Percentiles rank a stretch among this genome's conserved stretches.
These are phyloP conservation scores for Cruciata laevipes DNA, from an alignment of 257 asterid species.

Conservation along the genomic window DNA sequence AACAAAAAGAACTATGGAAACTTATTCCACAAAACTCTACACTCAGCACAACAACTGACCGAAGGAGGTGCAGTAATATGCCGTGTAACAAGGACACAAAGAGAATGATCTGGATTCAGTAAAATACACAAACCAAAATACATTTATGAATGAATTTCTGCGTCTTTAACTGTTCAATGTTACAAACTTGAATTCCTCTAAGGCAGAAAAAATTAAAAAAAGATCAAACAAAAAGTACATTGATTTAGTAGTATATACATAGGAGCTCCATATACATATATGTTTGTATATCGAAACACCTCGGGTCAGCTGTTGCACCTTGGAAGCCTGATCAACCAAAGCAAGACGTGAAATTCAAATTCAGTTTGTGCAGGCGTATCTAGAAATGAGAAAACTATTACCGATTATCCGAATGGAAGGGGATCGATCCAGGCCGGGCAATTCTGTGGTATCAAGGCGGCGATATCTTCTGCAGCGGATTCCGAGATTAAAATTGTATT, in stretches of 20 bases:
- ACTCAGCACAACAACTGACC: neutral
- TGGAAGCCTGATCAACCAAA: conserved; percentile 18
- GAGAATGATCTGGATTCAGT: neutral
- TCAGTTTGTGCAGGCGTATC: neutral
- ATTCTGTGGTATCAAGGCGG: neutral
- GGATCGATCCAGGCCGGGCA: neutral
- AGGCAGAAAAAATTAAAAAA: neutral
- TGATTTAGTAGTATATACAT: conserved; percentile 15
- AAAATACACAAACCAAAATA: conserved; percentile 5
- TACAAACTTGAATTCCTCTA: conserved; percentile 12
- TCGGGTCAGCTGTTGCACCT: conserved; percentile 11
- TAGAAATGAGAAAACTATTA: neutral
- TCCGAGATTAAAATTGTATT: neutral
- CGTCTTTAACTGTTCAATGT: conserved; percentile 15
- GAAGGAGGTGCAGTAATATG: neutral
- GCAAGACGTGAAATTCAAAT: conserved; percentile 7
- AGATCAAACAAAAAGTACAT: conserved; percentile 9
- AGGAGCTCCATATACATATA: conserved; percentile 8
- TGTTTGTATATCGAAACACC: conserved; percentile 6
- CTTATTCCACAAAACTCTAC: conserved; percentile 5
- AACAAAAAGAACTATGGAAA: neutral
- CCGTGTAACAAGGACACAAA: neutral
- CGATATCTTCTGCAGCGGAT: conserved; percentile 2
- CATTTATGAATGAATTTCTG: conserved; percentile 11
- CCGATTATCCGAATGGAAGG: conserved; percentile 4